Base-by-base conservation (phyloP, 768 basidiomycete species). In the Austroboletus eburneus region DNA sequence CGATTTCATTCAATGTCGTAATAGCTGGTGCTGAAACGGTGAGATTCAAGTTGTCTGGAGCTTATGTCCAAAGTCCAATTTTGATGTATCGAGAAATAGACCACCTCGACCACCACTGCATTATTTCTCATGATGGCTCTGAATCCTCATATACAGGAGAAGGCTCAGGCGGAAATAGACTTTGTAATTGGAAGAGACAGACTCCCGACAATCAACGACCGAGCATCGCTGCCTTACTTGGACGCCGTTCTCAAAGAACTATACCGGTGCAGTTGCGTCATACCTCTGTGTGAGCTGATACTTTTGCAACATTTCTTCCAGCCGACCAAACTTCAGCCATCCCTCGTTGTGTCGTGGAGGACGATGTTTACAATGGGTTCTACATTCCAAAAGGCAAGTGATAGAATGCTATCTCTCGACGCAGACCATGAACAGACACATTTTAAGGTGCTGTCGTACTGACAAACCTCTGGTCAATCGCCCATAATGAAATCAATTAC, bases 331-430 rank as follows among this genome's bases (percentile, higher is more conserved):
- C n/a, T n/a, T 1, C 13, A 56, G 65, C 54, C 1, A 20, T 67
- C 16, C 59, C 66, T 1, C 68, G 64, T 46, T 37, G 47, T 8
- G 33, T 57, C 1, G 68, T 70, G 2, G 51, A 67, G 27, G 70
- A 73, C 23, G 74, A 74, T 36, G 48, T 65, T n/a, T 75, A 75
- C 49, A 50, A 60, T 25, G 69, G 71, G 14, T 75, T 75, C 47
- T 58, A 73, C 9, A 81, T 83, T 39, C 79, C 80, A 9, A 69
- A 71, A 46, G 52, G 51, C 53, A 5, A 43, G 22, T 22, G 5
- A 30, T 32, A 35, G 16, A 35, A n/a, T n/a, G n/a, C n/a, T n/a
- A 4, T 17, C 13, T 35, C 6, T 35, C 34, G 16, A 35, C 17
- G 18, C 34, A 5, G 17, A 35, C 18, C 34, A 18, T 18, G 13